phyloP scores from a whole-genome alignment of 2,329 filamentous ascomycete genomes.

The Fusarium sp. region DNA sequence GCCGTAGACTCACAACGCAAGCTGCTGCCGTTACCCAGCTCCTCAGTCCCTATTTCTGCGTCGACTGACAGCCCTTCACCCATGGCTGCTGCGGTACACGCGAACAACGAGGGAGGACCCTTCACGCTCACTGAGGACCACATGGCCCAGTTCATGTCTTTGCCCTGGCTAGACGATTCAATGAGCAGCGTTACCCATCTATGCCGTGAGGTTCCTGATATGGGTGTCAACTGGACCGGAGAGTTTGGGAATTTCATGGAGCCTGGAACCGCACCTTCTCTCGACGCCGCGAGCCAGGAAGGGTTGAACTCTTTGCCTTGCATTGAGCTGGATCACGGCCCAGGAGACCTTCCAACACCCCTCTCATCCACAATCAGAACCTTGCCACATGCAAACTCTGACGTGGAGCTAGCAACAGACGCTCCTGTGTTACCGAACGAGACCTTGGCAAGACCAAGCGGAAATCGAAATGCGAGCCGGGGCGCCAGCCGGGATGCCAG shows the following conservation, averaged over 20 bases:
- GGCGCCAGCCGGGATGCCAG: no score
- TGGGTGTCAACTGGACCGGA: background rate
- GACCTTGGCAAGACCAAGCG: background rate
- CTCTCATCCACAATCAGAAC: background rate
- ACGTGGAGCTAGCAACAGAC: background rate
- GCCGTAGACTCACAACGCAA: background rate
- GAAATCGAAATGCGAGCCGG: background rate
- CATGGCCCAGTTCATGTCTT: slow-evolving; percentile 12
- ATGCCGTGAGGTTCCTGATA: slow-evolving; percentile 5
- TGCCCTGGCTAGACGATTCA: slow-evolving; percentile 10
- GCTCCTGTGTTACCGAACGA: background rate
- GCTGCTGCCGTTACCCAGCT: slow-evolving; percentile 3
- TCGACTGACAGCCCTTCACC: slow-evolving; percentile 2
- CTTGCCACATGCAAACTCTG: background rate
- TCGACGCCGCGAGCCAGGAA: background rate
- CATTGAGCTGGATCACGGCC: background rate
- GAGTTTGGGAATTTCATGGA: slow-evolving; percentile 8
- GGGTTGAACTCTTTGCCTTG: background rate
- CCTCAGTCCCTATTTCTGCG: background rate
- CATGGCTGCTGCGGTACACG: background rate
- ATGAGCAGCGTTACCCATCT: background rate
- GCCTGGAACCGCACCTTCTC: background rate
- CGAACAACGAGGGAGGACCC: background rate
- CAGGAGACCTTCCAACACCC: slow-evolving; percentile 3
- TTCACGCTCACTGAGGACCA: slow-evolving; percentile 10